Evolutionary conservation across 2,329 filamentous ascomycete genomes (phyloP), one percentile per base, ranked within the genome.

Genomic region (Hypomyces rosellus): DNA sequence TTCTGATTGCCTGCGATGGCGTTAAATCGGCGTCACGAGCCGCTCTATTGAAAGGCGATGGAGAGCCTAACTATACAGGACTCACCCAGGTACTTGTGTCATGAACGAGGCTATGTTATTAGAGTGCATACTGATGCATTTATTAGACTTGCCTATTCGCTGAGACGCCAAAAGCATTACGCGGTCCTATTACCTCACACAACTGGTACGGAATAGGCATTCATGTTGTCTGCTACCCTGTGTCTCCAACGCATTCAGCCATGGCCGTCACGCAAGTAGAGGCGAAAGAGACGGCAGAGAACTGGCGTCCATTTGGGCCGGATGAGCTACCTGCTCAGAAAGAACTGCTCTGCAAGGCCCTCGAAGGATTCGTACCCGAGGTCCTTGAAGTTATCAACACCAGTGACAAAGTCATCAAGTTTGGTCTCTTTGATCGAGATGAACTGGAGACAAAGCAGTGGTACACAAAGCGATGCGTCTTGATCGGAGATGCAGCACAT

Each of bases 201-300:
- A 62, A 63, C 39, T 62, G 57, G 59, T 63, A 59, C 44, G 59
- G 57, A 7, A 55, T 57, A 37, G 52, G 58, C 14, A 53, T 56
- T 12, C 60, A 63, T 36, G 46, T 61, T 20, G 56, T 63, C 20
- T 43, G 50, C 3, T 62, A 63, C 45, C 57, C 57, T 20, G 53
- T 61, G 12, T 54, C 52, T 1, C 53, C 54, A 20, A 54, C 43
- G 18, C 54, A 48, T 14, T 56, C 52, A 6, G 60, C 60, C 1
- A 61, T 59, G 60, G 60, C 51, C 6, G 37, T 62, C 6, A 61
- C 60, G 3, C 51, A 59, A 25, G 53, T 57, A 4, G 58, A 57
- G 39, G 48, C 53, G 9, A 25, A 52, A 3, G 58, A 57, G 16
- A 56, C 53, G 7, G 56, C 55, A 33, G 59, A 61, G 34, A 56